These are phyloP conservation scores for Graphiopsis chlorocephala DNA, from an alignment of 2,329 filamentous ascomycete genomes.

Conservation along the genomic window DNA sequence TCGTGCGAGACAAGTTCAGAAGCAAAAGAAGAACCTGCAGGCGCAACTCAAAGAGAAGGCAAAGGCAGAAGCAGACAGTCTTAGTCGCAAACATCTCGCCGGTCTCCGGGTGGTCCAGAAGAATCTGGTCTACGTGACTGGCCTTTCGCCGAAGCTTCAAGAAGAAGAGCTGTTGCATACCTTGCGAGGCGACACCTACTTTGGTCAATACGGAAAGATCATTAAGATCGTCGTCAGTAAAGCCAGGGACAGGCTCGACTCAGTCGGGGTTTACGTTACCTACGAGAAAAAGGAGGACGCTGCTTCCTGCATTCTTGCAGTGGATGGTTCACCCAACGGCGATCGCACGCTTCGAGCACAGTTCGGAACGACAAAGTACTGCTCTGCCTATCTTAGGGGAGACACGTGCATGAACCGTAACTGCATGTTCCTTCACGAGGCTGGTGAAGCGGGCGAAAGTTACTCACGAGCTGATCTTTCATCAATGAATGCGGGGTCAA, in stretches of 20 bases:
- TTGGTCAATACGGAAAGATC: slow-evolving; percentile 97
- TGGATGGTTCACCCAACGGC: slow-evolving; percentile 88
- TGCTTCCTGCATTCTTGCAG: slow-evolving; percentile 81
- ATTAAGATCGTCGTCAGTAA: slow-evolving; percentile 99
- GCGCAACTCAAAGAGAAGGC: slow-evolving; percentile 90
- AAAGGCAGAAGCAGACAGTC: slow-evolving; percentile 92
- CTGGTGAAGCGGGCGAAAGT: slow-evolving; percentile 96
- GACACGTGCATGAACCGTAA: slow-evolving; percentile 93
- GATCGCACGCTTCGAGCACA: slow-evolving; percentile 75
- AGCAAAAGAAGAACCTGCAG: slow-evolving; percentile 90
- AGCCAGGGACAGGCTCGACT: slow-evolving; percentile 80
- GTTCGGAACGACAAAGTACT: slow-evolving; percentile 95
- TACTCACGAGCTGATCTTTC: slow-evolving; percentile 93
- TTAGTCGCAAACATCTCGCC: slow-evolving; percentile 92
- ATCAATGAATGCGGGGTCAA: slow-evolving; percentile 86
- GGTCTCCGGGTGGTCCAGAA: slow-evolving; percentile 96
- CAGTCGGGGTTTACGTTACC: slow-evolving; percentile 96
- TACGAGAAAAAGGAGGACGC: slow-evolving; percentile 92
- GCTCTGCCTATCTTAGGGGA: slow-evolving; percentile 91
- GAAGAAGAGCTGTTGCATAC: slow-evolving; percentile 92
- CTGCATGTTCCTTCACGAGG: slow-evolving; percentile 97
- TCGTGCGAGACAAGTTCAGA: slow-evolving; percentile 70
- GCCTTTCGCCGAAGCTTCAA: slow-evolving; percentile 83
- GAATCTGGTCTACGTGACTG: slow-evolving; percentile 97
- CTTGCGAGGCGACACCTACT: slow-evolving; percentile 85